Base-by-base conservation (phyloP, 164 flowering plant species). In the Euptelea pleiosperma region DNA sequence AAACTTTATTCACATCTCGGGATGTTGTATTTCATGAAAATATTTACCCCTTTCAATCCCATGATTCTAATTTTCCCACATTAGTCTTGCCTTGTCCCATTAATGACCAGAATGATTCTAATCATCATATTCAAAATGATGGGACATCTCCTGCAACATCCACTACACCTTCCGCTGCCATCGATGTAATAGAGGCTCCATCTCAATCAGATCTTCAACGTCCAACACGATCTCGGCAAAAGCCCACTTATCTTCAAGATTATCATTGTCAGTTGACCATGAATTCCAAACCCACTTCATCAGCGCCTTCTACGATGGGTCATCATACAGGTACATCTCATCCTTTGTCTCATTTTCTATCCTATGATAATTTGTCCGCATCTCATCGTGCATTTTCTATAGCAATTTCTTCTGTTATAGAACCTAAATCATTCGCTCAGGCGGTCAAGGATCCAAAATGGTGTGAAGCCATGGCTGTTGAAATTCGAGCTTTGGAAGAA, bases 1-100 rank as follows among this genome's bases (percentile, higher is more conserved):
- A 48, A 3, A 48, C 4, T 2, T 0, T 55, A 1, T 48, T 49
- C 28, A 40, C 35, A 0, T 21, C 26, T 19, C 22, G 41, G 19
- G 57, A 64, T 46, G 48, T 56, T 12, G 26, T 48, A 1, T 64
- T 56, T 64, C 44, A 52, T 35, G 60, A 62, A 15, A 11, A 10
- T 3, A 22, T 62, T 16, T 54, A 44, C 12, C 54, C 39, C n/a
- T n/a, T n/a, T n/a, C n/a, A n/a, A n/a, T n/a, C n/a, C n/a, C n/a
- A n/a, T n/a, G n/a, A n/a, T n/a, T n/a, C n/a, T n/a, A n/a, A n/a
- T n/a, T 19, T 54, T 2, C 35, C 45, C 36, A 31, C 35, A 14
- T 25, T 12, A 31, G 24, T 21, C 6, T 6, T 18, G 1, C 43
- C 25, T n/a, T n/a, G n/a, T n/a, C n/a, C n/a, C n/a, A n/a, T n/a